Evolutionary conservation across 2,329 filamentous ascomycete species (phyloP), one percentile per base, ranked within the genome.

Genomic region (Pseudocercospora eumusae): DNA sequence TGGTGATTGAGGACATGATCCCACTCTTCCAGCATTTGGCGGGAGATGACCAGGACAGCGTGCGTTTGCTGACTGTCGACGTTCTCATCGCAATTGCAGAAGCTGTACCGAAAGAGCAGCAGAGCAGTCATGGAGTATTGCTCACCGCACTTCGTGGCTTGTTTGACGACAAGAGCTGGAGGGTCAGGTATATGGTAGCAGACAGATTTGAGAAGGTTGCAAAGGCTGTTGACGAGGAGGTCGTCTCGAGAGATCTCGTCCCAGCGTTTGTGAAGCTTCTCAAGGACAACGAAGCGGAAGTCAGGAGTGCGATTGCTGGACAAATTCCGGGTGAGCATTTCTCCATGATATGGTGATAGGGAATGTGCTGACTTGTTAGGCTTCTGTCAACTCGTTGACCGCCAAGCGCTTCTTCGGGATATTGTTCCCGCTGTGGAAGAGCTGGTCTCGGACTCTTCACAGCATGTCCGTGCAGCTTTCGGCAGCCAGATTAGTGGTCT

Each of bases 81-180:
- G 91, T 98, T 66, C 85, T 99, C 70, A 96, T 98, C 73, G 90
- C 93, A 42, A 96, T 99, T 73, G 93, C 95, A 64, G 95, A 99
- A 79, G 92, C 93, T 62, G 93, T 99, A 28, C 95, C 95, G 64
- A 98, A 98, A 80, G 95, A 98, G 78, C 93, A 99, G 77, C 95
- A 99, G 79, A 89, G 92, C 50, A 97, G 93, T 79, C 93, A 98
- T 74, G 95, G 93, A 57, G 92, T 98, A 60, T 81, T 99, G 61
- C 83, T 99, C 73, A 93, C 91, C 56, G 92, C 93, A 50, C 81
- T 99, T 73, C 89, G 95, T 72, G 96, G 87, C 79, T 80, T 99
- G 74, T 98, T 99, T 79, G 95, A 97, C 74, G 95, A 99, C 78
- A 99, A 98, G 86, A 98, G 95, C 81, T 99, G 95, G 95, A 88